Base-by-base conservation (phyloP, 306 rosid genomes). In the Dalbergia cochinchinensis region DNA sequence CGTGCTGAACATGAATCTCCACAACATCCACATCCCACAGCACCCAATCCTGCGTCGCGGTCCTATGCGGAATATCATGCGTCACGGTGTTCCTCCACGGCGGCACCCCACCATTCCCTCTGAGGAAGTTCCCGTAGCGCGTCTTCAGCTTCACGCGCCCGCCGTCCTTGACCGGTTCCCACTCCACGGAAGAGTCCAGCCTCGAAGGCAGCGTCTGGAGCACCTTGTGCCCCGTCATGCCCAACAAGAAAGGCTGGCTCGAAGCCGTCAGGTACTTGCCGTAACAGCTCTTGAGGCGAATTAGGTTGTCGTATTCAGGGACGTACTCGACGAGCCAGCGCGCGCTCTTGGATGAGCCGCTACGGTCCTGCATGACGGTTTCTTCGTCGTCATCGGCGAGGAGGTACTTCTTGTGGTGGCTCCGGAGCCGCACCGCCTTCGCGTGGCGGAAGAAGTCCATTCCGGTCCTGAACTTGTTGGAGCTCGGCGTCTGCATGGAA, bases 41-140 rank as follows among this genome's bases (percentile, higher is more conserved):
- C 42, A 95, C 45, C 99, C 99, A 93, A 61, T 95, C 98, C 80
- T 91, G 99, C 0, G 97, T 95, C 0, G 76, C 77, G 12, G 98
- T 88, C 61, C 98, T 79, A 7, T 87, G 91, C 0, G 99, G 99
- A 16, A 89, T 69, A 45, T 95, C 99, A 57, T 91, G 97, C 18
- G 99, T 95, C 8, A 95, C 89, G 4, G 97, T 89, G 84, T 95
- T 93, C 18, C 96, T 62, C 99, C 99, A 95, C 1, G 98, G 98
- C 0, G 99, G 99, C 18, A 95, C 6, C 0, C 98, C 97, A 0
- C 97, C 97, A 47, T 95, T 95, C 3, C 92, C 99, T 10, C 99
- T 80, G 41, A 95, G 71, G 72, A 93, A 95, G 53, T 95, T 80
- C 0, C 97, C 99, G 35, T 93, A 89, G 5, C 98, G 83, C 9